Evolutionary conservation across 768 basidiomycete genomes (phyloP).

Genomic region (Tulasnella sp.): DNA sequence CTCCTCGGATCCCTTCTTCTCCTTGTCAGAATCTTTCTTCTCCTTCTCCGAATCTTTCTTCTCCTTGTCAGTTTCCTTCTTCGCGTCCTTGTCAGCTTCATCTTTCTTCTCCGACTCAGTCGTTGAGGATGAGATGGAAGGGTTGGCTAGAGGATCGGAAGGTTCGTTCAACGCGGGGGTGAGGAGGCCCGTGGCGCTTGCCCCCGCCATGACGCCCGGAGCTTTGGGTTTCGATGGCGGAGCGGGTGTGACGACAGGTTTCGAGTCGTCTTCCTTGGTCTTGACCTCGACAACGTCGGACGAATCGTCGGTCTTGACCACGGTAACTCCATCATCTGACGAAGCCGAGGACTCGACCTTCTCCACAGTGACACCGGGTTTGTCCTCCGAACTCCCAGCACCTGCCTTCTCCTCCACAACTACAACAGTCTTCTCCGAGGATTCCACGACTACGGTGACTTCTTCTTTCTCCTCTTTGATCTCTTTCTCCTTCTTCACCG

Average conservation of each 20-base stretch:
- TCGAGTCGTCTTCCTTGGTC: background rate
- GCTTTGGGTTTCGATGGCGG: background rate
- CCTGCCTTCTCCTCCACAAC: background rate
- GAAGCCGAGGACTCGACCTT: background rate
- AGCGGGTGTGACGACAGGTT: background rate
- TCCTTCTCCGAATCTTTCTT: background rate
- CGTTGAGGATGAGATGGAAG: background rate
- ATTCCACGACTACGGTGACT: background rate
- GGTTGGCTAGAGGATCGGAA: background rate
- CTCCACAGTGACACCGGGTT: background rate
- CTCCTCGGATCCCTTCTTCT: background rate
- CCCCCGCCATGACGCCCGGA: background rate
- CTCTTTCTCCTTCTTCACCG: slow-evolving; percentile 7
- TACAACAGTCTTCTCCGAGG: background rate
- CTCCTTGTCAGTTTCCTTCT: background rate
- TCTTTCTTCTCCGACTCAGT: no score
- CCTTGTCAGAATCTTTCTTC: background rate
- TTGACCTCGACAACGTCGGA: background rate
- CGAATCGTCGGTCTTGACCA: slow-evolving; percentile 2
- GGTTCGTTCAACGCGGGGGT: background rate
- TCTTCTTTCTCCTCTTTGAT: background rate
- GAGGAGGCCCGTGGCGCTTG: background rate
- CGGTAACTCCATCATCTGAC: background rate
- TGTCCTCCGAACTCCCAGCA: background rate
- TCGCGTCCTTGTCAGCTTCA: background rate